These are phyloP conservation scores for Rhodotorula diobovata DNA, from an alignment of 768 basidiomycete genomes.

Conservation along the genomic window DNA sequence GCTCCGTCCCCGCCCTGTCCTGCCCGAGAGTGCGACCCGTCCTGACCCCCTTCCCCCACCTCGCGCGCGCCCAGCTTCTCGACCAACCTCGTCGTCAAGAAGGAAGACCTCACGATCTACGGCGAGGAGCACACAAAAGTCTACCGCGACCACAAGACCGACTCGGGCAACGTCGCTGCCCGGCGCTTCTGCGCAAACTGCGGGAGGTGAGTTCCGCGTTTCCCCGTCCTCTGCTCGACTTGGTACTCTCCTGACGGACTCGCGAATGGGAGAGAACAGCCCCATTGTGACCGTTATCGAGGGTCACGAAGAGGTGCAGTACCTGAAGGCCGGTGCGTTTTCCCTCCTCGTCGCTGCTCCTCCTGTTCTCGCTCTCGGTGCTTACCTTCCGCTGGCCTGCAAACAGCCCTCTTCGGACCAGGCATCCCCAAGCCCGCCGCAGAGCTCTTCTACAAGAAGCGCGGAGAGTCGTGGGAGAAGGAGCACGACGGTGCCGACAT, in stretches of 20 bases:
- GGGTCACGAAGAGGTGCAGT: too few species aligned
- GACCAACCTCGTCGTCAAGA: slow-evolving; percentile 20
- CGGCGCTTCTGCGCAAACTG: slow-evolving; percentile 16
- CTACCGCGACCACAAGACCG: slow-evolving; percentile 22
- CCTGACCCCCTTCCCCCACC: too few species aligned
- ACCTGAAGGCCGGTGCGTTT: neutral
- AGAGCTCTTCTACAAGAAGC: neutral
- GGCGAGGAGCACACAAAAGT: neutral
- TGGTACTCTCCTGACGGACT: too few species aligned
- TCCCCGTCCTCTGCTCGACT: too few species aligned
- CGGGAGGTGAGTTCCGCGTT: neutral
- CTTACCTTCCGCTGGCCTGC: neutral
- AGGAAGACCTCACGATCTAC: neutral
- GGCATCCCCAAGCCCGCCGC: neutral
- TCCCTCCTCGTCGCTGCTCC: too few species aligned
- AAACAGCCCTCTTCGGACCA: neutral
- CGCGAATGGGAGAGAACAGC: too few species aligned
- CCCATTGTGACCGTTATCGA: too few species aligned
- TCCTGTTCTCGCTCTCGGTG: too few species aligned
- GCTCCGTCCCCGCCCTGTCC: too few species aligned
- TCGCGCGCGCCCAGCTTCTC: slow-evolving; percentile 5
- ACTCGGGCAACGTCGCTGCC: slow-evolving; percentile 4
- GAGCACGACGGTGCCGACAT: too few species aligned
- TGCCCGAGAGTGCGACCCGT: too few species aligned
- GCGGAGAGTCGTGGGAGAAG: neutral